Percentiles rank a stretch among this genome's conserved stretches.
Evolutionary conservation across 2,329 filamentous ascomycete genomes (phyloP).

Genomic region (Aspergillus awamori): DNA sequence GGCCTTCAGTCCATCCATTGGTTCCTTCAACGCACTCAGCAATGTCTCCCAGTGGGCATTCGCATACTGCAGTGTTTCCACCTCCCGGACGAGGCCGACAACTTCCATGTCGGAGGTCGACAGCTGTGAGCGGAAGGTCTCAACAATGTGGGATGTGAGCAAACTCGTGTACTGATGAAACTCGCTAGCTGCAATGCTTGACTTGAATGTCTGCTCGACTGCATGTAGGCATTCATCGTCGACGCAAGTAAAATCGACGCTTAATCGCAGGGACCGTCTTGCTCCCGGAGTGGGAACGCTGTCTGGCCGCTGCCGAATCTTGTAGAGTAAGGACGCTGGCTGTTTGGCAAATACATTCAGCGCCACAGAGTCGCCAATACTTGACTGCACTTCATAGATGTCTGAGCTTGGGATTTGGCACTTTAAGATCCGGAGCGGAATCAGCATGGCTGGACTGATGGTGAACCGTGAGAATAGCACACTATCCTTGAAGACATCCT

Average conservation of each 20-base stretch:
- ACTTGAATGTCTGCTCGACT: conserved; percentile 50
- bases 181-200: conserved; percentile 51
- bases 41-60: conserved; percentile 58
- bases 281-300: conserved; percentile 25
- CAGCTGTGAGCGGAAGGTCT: conserved; percentile 50
- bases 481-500: conserved; percentile 87
- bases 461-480: conserved; percentile 87
- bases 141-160: conserved; percentile 54
- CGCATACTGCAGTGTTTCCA: conserved; percentile 56
- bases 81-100: conserved; percentile 56
- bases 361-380: conserved; percentile 45
- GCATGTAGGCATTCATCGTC: conserved; percentile 68
- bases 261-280: conserved; percentile 56
- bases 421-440: conserved; percentile 73
- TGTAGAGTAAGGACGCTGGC: conserved; percentile 79
- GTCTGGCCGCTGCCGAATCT: conserved; percentile 55
- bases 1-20: conserved; percentile 46
- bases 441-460: conserved; percentile 75
- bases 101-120: conserved; percentile 56
- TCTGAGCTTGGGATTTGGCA: conserved; percentile 72
- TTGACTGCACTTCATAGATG: conserved; percentile 59
- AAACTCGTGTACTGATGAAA: conserved; percentile 54
- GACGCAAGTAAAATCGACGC: conserved; percentile 74
- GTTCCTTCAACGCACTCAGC: conserved; percentile 54
- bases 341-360: conserved; percentile 77